Evolutionary conservation across 2,329 filamentous ascomycete species (phyloP).

Genomic region (Rhynchosporium agropyri): DNA sequence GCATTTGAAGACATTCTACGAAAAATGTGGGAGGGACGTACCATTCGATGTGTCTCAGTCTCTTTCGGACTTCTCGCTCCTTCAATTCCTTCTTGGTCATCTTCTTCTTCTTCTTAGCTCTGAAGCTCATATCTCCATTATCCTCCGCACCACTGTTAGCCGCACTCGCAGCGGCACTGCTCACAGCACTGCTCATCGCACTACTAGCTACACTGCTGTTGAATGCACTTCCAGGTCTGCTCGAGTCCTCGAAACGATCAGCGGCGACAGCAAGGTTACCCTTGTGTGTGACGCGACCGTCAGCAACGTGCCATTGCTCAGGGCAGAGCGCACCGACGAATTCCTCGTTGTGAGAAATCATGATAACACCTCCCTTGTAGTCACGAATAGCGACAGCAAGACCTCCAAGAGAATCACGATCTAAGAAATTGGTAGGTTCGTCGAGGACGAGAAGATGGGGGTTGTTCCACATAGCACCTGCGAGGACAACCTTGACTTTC

Average conservation of each 20-base stretch:
- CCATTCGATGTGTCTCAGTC: slow-evolving; percentile 84
- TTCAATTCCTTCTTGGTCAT: slow-evolving; percentile 95
- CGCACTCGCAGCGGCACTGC: slow-evolving; percentile 60
- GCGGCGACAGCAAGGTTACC: slow-evolving; percentile 72
- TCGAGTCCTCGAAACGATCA: slow-evolving; percentile 85
- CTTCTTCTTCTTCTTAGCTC: slow-evolving; percentile 94
- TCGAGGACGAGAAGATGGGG: slow-evolving; percentile 95
- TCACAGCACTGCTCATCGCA: slow-evolving; percentile 56
- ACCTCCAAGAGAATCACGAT: slow-evolving; percentile 94
- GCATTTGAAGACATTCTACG: slow-evolving; percentile 41
- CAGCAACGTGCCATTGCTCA: slow-evolving; percentile 93
- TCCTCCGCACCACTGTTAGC: slow-evolving; percentile 86
- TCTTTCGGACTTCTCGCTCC: slow-evolving; percentile 83
- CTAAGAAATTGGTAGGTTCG: slow-evolving; percentile 99
- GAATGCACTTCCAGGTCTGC: slow-evolving; percentile 63
- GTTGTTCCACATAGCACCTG: slow-evolving; percentile 98
- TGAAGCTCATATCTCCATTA: slow-evolving; percentile 82
- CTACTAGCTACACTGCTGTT: slow-evolving; percentile 63
- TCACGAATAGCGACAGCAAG: slow-evolving; percentile 97
- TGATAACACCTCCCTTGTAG: slow-evolving; percentile 97
- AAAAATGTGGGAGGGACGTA: slow-evolving; percentile 54
- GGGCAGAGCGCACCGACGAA: slow-evolving; percentile 95
- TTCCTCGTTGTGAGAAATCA: slow-evolving; percentile 99
- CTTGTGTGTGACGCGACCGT: slow-evolving; percentile 84
- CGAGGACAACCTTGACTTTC: slow-evolving; percentile 98